A percentile compares a stretch with the other conserved stretches of the same genome.
Conservation (phyloP, 2,329 filamentous ascomycete genomes). For the Exserohilum turcica region DNA sequence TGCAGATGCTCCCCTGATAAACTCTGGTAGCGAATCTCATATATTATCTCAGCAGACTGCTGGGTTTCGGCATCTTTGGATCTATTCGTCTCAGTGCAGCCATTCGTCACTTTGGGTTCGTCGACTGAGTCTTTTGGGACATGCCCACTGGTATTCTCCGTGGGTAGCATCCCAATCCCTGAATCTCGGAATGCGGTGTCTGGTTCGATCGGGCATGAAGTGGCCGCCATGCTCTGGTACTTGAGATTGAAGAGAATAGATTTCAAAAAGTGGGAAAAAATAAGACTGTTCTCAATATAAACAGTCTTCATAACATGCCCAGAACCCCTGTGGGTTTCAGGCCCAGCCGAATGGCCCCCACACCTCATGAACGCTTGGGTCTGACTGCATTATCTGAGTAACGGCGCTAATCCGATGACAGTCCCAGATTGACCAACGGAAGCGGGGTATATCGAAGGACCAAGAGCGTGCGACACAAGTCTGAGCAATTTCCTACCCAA, state of each 20-base stretch:
- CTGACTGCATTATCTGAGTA: background rate
- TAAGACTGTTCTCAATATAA: background rate
- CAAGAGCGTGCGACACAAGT: background rate
- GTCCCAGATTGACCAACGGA: background rate
- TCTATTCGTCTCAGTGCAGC: accelerated
- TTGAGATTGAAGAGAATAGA: no score
- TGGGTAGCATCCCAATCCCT: background rate
- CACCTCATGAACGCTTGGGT: background rate
- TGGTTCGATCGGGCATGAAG: background rate
- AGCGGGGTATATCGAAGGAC: background rate
- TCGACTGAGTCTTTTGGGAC: background rate
- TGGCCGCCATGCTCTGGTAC: background rate
- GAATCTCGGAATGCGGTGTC: background rate
- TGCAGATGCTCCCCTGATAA: background rate
- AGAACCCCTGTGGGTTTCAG: background rate
- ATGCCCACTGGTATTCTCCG: background rate
- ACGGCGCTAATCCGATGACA: background rate
- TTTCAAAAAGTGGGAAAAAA: no score
- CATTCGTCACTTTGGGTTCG: background rate
- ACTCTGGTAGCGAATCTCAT: background rate
- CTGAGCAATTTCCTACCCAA: background rate
- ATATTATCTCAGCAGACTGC: background rate
- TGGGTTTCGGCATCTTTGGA: background rate
- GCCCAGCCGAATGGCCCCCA: background rate
- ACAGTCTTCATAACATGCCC: background rate